These are phyloP conservation scores for Polyporus arcularius DNA, from an alignment of 768 basidiomycete genomes.

Conservation along the genomic window DNA sequence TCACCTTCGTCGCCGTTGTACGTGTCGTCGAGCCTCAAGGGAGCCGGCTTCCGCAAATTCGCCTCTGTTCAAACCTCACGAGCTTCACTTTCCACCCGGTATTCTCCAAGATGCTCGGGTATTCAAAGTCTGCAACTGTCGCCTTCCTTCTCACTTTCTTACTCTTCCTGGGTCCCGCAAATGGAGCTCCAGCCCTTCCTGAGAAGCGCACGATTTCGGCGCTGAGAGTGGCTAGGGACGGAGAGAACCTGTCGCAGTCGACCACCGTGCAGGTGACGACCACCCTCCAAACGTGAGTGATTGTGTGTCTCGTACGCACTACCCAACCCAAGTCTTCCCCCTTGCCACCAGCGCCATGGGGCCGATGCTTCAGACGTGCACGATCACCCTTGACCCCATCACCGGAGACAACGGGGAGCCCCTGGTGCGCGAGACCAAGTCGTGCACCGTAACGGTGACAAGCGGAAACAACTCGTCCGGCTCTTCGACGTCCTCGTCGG, in stretches of 20 bases:
- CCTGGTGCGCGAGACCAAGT: slow-evolving; percentile 34
- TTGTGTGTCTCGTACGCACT: background rate
- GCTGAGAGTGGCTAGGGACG: slow-evolving; percentile 22
- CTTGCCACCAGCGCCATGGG: slow-evolving; percentile 24
- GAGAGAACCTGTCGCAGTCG: slow-evolving; percentile 30
- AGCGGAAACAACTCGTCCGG: slow-evolving; percentile 12
- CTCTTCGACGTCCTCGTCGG: background rate
- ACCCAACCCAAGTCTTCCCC: background rate
- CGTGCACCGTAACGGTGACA: slow-evolving; percentile 28
- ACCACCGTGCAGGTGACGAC: slow-evolving; percentile 39
- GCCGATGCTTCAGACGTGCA: slow-evolving; percentile 37
- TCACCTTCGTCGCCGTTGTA: slow-evolving; percentile 25
- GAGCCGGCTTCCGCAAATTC: slow-evolving; percentile 26
- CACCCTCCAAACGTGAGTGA: slow-evolving; percentile 44
- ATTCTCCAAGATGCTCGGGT: slow-evolving; percentile 30
- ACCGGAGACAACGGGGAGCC: slow-evolving; percentile 31
- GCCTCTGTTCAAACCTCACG: slow-evolving; percentile 20
- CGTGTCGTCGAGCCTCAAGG: slow-evolving; percentile 22
- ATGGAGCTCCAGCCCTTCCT: slow-evolving; percentile 30
- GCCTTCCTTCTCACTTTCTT: slow-evolving; percentile 29
- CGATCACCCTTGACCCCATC: slow-evolving; percentile 37
- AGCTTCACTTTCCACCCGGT: slow-evolving; percentile 20
- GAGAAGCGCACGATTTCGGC: slow-evolving; percentile 10
- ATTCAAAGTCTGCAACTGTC: slow-evolving; percentile 21
- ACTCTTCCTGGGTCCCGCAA: slow-evolving; percentile 25